Conservation (phyloP, 371 early-diverging fungal genomes). For the Zychaea mexicana region DNA sequence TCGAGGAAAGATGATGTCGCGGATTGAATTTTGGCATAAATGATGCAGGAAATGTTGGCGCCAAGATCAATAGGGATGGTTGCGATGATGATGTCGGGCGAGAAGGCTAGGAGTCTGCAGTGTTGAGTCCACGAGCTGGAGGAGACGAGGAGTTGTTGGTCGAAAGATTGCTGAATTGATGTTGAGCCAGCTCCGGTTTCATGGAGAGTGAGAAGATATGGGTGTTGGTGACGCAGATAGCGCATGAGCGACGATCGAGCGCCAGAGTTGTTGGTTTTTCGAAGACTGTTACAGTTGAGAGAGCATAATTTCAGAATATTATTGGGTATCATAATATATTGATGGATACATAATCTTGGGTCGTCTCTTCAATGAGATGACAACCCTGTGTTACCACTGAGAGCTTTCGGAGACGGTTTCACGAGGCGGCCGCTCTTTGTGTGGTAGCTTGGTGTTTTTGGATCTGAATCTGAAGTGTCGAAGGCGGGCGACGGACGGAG, state of each 20-base stretch:
- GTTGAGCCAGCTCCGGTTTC: not conserved
- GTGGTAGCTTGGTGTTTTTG: not conserved
- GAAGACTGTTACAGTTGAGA: slow-evolving; percentile 9
- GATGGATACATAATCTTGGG: not conserved
- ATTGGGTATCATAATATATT: not conserved
- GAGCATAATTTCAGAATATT: not conserved
- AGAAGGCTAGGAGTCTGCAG: not conserved
- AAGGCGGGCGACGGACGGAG: no score
- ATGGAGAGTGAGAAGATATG: not conserved
- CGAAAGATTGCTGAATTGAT: not conserved
- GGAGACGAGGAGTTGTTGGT: not conserved
- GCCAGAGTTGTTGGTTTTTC: slow-evolving; percentile 8
- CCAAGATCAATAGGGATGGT: not conserved
- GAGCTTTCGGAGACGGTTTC: not conserved
- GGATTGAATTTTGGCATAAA: not conserved
- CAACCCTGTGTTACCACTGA: not conserved
- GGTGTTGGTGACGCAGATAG: not conserved
- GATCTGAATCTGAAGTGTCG: not conserved
- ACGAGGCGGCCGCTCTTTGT: not conserved
- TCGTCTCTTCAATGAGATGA: not conserved
- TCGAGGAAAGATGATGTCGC: not conserved
- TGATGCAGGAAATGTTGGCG: not conserved
- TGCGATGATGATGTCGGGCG: not conserved
- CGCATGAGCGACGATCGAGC: not conserved
- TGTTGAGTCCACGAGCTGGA: not conserved